Base-by-base conservation (phyloP, 2,329 filamentous ascomycete genomes). In the Diaporthe ampelina region DNA sequence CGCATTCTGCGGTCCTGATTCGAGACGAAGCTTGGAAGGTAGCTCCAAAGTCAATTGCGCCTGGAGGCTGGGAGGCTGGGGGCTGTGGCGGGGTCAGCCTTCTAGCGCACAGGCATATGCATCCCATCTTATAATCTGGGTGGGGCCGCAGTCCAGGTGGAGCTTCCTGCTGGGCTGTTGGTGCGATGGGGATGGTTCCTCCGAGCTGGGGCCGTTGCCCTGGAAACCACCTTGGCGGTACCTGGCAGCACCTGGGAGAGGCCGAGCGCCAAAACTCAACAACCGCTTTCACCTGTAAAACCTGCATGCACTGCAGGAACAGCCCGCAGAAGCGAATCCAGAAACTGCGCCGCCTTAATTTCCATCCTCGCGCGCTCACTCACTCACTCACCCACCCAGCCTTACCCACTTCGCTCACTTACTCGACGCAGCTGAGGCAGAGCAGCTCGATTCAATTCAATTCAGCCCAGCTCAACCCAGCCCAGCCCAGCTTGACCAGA, bases 271-370 rank as follows among this genome's bases (percentile, higher is more conserved):
- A 43, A 43, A 43, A 61, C 37, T 32, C 48, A 52, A 52, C 48
- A 52, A 52, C 48, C 48, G n/a, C n/a, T 24, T 24, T 24, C n/a
- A 6, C 48, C n/a, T 24, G 48, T 52, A 52, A 52, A 52, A 52
- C 48, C 48, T 52, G 48, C 52, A 32, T 58, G 56, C 63, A 67
- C 48, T 43, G 29, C 63, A 68, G 63, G 63, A 68, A 37, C 63
- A 54, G 45, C 63, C 63, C n/a, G 63, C 63, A 54, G 63, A 54
- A 54, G 63, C 63, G 63, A 68, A 40, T 24, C 45, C 63, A 68
- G 48, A 54, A 45, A 54, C 63, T 68, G 63, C 63, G 63, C 63
- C 63, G 63, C 63, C n/a, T 68, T 68, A 68, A 68, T 68, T 68
- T 68, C 63, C 63, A 68, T 54, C 63, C 63, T 54, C 63, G 37